Conservation (phyloP, 2,329 filamentous ascomycete species). For the Botrytis hyacinthi region DNA sequence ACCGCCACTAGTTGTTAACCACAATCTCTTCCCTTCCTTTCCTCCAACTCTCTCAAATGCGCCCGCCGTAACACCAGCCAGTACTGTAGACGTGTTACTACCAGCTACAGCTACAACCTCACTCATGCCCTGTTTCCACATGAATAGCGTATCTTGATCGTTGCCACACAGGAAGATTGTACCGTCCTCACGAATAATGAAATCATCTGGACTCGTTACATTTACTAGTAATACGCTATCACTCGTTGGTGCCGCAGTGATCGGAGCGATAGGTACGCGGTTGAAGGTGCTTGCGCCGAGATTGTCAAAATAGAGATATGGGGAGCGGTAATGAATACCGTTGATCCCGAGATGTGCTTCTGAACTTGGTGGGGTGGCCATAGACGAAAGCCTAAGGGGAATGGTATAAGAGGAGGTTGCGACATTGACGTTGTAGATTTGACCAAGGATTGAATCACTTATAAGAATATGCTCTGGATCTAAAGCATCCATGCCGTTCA, state of each 20-base stretch:
- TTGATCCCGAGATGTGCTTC: conserved; percentile 28
- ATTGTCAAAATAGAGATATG: conserved; percentile 35
- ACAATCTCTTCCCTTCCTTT: conserved; percentile 19
- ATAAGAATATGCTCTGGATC: conserved; percentile 28
- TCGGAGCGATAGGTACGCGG: background rate
- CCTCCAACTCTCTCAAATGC: conserved; percentile 22
- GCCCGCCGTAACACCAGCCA: conserved; percentile 27
- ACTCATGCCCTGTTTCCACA: background rate
- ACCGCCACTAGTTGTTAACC: conserved; percentile 26
- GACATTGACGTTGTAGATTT: conserved; percentile 31
- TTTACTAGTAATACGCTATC: conserved; percentile 13
- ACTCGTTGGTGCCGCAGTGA: background rate
- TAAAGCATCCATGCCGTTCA: conserved; percentile 33
- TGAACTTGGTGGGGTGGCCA: conserved; percentile 20
- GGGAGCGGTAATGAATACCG: conserved; percentile 31
- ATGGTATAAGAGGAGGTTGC: conserved; percentile 29
- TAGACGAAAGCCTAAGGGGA: conserved; percentile 32
- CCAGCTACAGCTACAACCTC: conserved; percentile 21
- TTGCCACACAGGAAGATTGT: conserved; percentile 23
- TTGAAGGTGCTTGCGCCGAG: conserved; percentile 18
- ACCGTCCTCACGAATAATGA: conserved; percentile 23
- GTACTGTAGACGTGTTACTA: conserved; percentile 17
- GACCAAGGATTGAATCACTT: conserved; percentile 29
- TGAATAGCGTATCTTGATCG: conserved; percentile 17
- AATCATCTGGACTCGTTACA: conserved; percentile 23